Conservation (phyloP, 495 filamentous ascomycete genomes). For the Lasiosphaeris hirsuta region DNA sequence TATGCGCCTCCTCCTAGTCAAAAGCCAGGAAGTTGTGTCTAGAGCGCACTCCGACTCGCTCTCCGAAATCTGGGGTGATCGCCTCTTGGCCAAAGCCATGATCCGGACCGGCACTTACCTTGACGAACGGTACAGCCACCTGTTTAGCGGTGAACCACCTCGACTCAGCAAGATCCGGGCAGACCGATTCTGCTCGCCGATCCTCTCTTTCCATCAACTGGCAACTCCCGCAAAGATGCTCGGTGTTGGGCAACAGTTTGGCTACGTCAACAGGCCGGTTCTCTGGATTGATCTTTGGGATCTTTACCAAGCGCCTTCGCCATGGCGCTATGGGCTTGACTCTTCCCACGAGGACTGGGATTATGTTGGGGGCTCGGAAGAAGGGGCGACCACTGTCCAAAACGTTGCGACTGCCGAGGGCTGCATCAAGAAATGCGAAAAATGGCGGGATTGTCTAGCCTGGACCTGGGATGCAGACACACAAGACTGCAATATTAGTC, state of each 20-base stretch:
- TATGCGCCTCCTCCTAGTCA: conserved; percentile 33
- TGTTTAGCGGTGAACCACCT: conserved; percentile 48
- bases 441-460: conserved; percentile 33
- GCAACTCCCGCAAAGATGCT: conserved; percentile 31
- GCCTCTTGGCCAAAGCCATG: conserved; percentile 39
- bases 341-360: conserved; percentile 34
- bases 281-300: conserved; percentile 40
- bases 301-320: conserved; percentile 32
- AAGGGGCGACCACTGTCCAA: conserved; percentile 28
- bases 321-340: conserved; percentile 27
- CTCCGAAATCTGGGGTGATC: conserved; percentile 41
- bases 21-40: conserved; percentile 29
- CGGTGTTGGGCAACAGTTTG: conserved; percentile 34
- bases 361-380: conserved; percentile 37
- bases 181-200: conserved; percentile 40
- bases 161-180: conserved; percentile 37
- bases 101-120: conserved; percentile 40
- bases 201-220: conserved; percentile 42
- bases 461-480: conserved; percentile 41
- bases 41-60: conserved; percentile 36
- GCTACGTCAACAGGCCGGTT: conserved; percentile 30
- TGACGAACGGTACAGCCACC: conserved; percentile 40
- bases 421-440: conserved; percentile 26
- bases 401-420: conserved; percentile 27
- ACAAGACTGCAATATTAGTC: conserved; percentile 33